Conservation (phyloP, 2,329 filamentous ascomycete species). For the Penicillium sp. region DNA sequence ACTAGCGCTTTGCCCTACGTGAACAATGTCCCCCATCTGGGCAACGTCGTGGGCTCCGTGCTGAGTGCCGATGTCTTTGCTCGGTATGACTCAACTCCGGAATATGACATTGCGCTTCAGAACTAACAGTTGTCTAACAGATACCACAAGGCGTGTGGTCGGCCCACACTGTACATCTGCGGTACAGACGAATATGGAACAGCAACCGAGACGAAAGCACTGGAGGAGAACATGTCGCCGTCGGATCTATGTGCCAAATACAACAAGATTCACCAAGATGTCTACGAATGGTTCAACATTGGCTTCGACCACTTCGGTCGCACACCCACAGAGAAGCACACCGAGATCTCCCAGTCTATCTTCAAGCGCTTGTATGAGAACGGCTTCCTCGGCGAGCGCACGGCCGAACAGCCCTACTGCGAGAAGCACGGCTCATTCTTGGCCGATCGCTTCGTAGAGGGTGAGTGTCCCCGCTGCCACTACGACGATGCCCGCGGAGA, state of each 20-base stretch:
- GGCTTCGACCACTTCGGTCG: slow-evolving; percentile 92
- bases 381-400: slow-evolving; percentile 80
- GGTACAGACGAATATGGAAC: slow-evolving; percentile 94
- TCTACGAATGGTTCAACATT: slow-evolving; percentile 96
- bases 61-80: slow-evolving; percentile 85
- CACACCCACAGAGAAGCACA: slow-evolving; percentile 84
- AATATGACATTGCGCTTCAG: slow-evolving; percentile 35
- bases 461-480: slow-evolving; percentile 49
- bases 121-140: slow-evolving; percentile 38
- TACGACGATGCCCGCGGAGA: slow-evolving; percentile 69
- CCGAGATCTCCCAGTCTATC: slow-evolving; percentile 86
- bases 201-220: slow-evolving; percentile 90
- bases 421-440: slow-evolving; percentile 63
- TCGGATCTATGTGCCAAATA: slow-evolving; percentile 88
- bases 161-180: slow-evolving; percentile 79
- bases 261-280: slow-evolving; percentile 80
- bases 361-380: slow-evolving; percentile 86
- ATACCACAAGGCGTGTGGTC: slow-evolving; percentile 74
- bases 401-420: slow-evolving; percentile 86
- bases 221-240: slow-evolving; percentile 80
- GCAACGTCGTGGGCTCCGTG: slow-evolving; percentile 83
- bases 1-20: slow-evolving; percentile 90
- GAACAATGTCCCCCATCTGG: slow-evolving; percentile 75
- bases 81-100: slow-evolving; percentile 34
- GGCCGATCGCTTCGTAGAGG: slow-evolving; percentile 66